Conservation (phyloP, 495 filamentous ascomycete species). For the Neurospora tetraspora region DNA sequence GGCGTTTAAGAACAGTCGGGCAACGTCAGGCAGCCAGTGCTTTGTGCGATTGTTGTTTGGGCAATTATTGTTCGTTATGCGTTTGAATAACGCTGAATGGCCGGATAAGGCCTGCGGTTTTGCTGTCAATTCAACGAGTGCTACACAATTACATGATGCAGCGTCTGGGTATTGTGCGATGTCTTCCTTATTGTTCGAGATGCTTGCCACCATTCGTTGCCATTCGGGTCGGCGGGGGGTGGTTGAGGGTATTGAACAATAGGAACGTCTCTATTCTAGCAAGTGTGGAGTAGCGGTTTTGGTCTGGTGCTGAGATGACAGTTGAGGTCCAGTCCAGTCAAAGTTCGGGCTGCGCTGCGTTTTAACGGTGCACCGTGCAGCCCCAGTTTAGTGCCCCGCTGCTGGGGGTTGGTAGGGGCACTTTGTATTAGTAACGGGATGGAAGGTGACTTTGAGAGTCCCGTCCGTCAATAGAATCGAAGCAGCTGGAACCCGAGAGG, state of each 20-base stretch:
- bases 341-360: neutral
- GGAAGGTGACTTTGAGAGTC: neutral
- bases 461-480: neutral
- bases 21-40: slow-evolving; percentile 4
- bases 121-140: neutral
- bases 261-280: neutral
- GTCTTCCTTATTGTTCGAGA: neutral
- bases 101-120: neutral
- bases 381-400: neutral
- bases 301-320: neutral
- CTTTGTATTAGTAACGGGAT: neutral
- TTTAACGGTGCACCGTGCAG: neutral
- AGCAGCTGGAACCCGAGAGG: neutral
- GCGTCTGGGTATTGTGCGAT: neutral
- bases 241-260: neutral
- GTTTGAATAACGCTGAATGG: neutral
- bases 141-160: neutral
- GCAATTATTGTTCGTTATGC: neutral
- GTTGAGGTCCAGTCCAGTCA: neutral
- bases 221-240: neutral
- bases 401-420: neutral
- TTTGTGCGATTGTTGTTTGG: slow-evolving; percentile 4
- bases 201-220: neutral
- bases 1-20: slow-evolving; percentile 2
- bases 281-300: neutral